Base-by-base conservation (phyloP, 345 rosid genomes). In the Erucastrum elatum region DNA sequence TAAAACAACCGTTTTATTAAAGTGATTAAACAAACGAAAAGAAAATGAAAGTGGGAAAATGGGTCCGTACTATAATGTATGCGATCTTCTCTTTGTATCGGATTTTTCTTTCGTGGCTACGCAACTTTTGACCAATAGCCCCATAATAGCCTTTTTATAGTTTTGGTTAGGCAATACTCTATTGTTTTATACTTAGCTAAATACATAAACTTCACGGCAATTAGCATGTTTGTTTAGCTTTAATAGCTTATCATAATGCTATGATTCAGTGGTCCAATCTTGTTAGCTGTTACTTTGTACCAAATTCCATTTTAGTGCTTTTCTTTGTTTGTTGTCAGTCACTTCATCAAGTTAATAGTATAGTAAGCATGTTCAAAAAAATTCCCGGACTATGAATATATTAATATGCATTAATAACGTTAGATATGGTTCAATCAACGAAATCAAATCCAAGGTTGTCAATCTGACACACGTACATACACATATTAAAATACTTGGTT, bases 241-340 rank as follows among this genome's bases (percentile, higher is more conserved):
- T 79, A 79, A 17, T 79, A 79, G 78, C 75, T 68, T 68, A 74
- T 79, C 75, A 79, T 79, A 51, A 53, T 64, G 78, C 75, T 74
- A 79, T 79, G 78, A 79, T 79, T 79, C 70, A 35, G 75, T 79
- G 75, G 75, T 79, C 78, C 78, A 68, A 5, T 53, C 49, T 66
- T 49, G 63, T 66, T 44, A 46, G 55, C 58, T 72, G 56, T 74
- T 51, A 53, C 74, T 74, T 79, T 74, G 60, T 37, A 79, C 66
- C 74, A 16, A 66, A 34, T 61, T 78, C 51, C 30, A 60, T 59
- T 34, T 60, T 62, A 17, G 9, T 68, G 30, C 33, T 55, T 65
- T 21, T 77, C 15, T 21, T 46, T 62, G 12, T 34, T 15, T 34
- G 49, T 34, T 0, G 11, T 35, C 16, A 31, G 30, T 34, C 30